Base-by-base conservation (phyloP, 192 early-diverging fungal genomes). In the Coemansia sp. region DNA sequence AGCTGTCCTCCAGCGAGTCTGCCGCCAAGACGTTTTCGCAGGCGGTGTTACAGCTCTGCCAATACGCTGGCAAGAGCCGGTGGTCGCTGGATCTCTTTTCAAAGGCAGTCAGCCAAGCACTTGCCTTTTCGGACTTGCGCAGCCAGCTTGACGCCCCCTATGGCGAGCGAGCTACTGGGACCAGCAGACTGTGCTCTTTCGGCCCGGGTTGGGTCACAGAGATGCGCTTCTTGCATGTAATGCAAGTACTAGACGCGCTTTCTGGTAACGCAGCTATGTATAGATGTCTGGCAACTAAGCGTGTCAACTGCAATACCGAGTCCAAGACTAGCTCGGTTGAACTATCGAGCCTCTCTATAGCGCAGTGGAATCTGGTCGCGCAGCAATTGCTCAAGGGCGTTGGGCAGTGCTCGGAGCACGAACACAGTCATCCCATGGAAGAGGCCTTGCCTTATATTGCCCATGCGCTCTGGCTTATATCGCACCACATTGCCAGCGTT, bases 401-500 rank as follows among this genome's bases (percentile, higher is more conserved):
- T 16, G 66, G 68, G 48, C 51, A 62, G 21, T 45, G 59, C 56
- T 61, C 63, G 0, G 53, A 62, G 51, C 64, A 16, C 16, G 73
- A 81, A n/a, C 20, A 40, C 11, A 57, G 55, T 3, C 63, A 28
- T 10, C 20, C 66, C 20, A 4, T 53, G 13, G 46, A 34, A 24
- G 26, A 55, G 3, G 45, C 63, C 13, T 48, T 81, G 13, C 78
- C 78, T 18, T 81, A 81, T n/a, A 65, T 75, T 20, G 46, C 69
- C 7, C 57, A 66, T 39, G 39, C 38, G 18, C 42, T 81, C 13
- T 71, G 60, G 56, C 48, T 31, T 23, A 74, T 64, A 16, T 60
- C 23, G 28, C 38, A 13, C 21, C 53, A 31, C 35, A 21, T 33
- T 9, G 45, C 21, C 34, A 53, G 43, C 13, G 48, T 28, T 9